Percentiles rank a stretch among this genome's conserved stretches.
phyloP scores from a whole-genome alignment of 2,329 filamentous ascomycete species.

The Penicillium sp. region DNA sequence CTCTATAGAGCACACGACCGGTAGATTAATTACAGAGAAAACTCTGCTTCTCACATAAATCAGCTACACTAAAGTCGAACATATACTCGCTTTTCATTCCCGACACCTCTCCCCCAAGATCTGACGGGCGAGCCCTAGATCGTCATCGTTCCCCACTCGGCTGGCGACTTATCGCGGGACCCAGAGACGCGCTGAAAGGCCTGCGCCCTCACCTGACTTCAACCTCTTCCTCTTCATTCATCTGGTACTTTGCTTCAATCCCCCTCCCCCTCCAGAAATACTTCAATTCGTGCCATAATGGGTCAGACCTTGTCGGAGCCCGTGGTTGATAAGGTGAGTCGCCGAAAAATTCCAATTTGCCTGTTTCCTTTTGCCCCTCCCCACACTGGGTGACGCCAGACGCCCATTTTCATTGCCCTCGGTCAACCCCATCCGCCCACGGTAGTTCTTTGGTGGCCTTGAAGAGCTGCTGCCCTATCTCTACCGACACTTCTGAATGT shows the following conservation, averaged over 20 bases:
- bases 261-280: slow-evolving; percentile 12
- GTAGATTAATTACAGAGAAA: slow-evolving; percentile 21
- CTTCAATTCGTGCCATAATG: slow-evolving; percentile 58
- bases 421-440: slow-evolving; percentile 1
- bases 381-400: slow-evolving; percentile 21
- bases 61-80: not conserved
- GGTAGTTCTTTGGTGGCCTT: slow-evolving; percentile 4
- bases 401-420: slow-evolving; percentile 8
- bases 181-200: slow-evolving; percentile 27
- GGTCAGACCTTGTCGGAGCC: slow-evolving; percentile 99
- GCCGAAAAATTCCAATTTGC: slow-evolving; percentile 13
- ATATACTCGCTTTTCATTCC: not conserved
- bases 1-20: slow-evolving; percentile 12
- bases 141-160: slow-evolving; percentile 22
- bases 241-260: slow-evolving; percentile 18
- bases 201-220: slow-evolving; percentile 28
- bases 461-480: not conserved
- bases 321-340: slow-evolving; percentile 93
- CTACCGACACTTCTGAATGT: not conserved
- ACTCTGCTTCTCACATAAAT: slow-evolving; percentile 13
- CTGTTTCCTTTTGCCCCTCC: slow-evolving; percentile 20
- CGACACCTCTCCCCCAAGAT: not conserved
- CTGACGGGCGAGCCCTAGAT: slow-evolving; percentile 12
- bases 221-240: slow-evolving; percentile 25
- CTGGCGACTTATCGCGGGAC: slow-evolving; percentile 24